Evolutionary conservation across 2,329 filamentous ascomycete genomes (phyloP), one percentile per base, ranked within the genome.

Genomic region (Clarireedia monteithiana): DNA sequence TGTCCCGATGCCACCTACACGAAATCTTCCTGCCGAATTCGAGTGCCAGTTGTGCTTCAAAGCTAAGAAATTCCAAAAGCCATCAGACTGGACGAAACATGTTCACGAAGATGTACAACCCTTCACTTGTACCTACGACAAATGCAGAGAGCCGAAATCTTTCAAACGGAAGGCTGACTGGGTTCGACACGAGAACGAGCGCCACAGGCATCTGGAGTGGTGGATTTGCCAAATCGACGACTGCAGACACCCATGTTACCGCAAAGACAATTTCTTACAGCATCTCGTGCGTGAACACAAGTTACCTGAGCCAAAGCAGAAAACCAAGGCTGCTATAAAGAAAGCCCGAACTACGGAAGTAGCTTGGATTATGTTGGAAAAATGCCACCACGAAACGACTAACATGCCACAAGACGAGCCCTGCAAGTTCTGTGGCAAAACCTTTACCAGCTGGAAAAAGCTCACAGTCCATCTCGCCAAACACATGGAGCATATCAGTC

Each of bases 161-260:
- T 96, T 96, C 76, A 96, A 96, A 72, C 83, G 91, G 48, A 96
- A 96, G 72, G 91, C 91, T 14, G 91, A 96, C 68, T 96, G 91
- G 91, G 90, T 96, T 23, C 82, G 91, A 30, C 91, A 96, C 66
- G 91, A 96, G 69, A 95, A 92, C 63, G 91, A 96, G 71, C 84
- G 88, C 26, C 91, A 96, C 68, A 82, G 91, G 24, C 89, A 95
- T 61, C 75, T 95, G 2, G 91, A 96, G 66, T 94, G 89, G 84
- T 96, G 91, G 91, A 84, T 80, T 5, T 96, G 91, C 68, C 84
- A 88, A 59, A 81, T 91, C 20, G 80, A 85, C 4, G 90, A 92
- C 60, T 96, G 91, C 70, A 79, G 76, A 7, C 91, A 96, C 68
- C 82, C 78, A 3, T 96, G 91, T 73, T 95, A 86, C 69, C 84